Evolutionary conservation across 768 basidiomycete genomes (phyloP).

Genomic region (Rhodotorula diobovata): DNA sequence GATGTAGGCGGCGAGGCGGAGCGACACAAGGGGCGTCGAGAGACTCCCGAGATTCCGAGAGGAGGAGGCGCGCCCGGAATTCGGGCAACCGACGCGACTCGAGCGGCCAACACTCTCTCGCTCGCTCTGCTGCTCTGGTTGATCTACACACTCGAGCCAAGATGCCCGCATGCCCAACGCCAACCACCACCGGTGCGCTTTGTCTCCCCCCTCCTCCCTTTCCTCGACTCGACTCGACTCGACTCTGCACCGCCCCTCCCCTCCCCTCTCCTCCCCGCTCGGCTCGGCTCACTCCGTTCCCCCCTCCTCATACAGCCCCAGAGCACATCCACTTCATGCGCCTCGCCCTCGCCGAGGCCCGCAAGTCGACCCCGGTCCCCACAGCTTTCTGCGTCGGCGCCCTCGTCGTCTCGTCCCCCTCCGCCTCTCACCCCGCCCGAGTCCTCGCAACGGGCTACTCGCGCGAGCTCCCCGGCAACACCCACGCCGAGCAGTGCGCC

Average conservation of each 20-base stretch:
- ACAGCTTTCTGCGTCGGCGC: conserved; percentile 92
- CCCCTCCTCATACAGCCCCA: not conserved
- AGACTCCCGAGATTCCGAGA: no score
- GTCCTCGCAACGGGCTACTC: conserved; percentile 78
- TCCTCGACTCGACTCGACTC: not conserved
- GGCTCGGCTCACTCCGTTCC: not conserved
- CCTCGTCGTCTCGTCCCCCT: conserved; percentile 52
- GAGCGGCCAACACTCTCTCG: no score
- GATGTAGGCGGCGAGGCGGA: no score
- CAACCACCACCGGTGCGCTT: no score
- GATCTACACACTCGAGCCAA: no score
- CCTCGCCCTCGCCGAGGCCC: conserved; percentile 66
- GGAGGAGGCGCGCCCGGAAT: no score
- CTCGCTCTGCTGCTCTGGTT: no score
- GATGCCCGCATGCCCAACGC: no score
- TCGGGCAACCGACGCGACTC: no score
- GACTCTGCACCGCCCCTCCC: not conserved
- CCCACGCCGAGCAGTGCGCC: conserved; percentile 95
- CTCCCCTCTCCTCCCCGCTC: not conserved
- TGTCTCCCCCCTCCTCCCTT: no score
- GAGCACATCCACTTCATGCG: conserved; percentile 54
- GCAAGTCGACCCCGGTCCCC: conserved; percentile 62
- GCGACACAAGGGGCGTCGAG: no score
- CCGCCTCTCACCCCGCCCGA: no score
- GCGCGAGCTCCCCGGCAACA: conserved; percentile 85